Evolutionary conservation across 495 filamentous ascomycete species (phyloP).

Genomic region (Beverwykella pulmonaria): DNA sequence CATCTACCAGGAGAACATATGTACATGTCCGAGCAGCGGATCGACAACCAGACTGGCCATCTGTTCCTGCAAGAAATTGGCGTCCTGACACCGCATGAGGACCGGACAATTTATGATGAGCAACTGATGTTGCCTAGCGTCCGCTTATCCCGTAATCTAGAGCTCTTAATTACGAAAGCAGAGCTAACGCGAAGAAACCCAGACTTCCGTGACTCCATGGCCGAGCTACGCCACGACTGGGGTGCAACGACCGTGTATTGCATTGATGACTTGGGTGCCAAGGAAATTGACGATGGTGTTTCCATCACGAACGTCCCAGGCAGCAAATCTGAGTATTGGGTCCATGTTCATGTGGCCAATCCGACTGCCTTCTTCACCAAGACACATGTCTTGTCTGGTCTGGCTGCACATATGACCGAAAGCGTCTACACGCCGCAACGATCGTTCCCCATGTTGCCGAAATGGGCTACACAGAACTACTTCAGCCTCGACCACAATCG

Average conservation of each 20-base stretch:
- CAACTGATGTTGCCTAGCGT: slow-evolving; percentile 61
- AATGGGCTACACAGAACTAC: slow-evolving; percentile 55
- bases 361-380: slow-evolving; percentile 77
- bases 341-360: slow-evolving; percentile 91
- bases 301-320: slow-evolving; percentile 69
- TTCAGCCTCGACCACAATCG: slow-evolving; percentile 71
- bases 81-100: slow-evolving; percentile 78
- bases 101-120: slow-evolving; percentile 63
- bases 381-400: slow-evolving; percentile 59
- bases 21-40: too few relatives aligned
- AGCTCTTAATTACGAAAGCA: slow-evolving; percentile 36
- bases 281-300: slow-evolving; percentile 88
- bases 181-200: slow-evolving; percentile 24
- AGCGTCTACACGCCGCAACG: slow-evolving; percentile 77
- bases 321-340: slow-evolving; percentile 61
- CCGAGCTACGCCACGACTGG: slow-evolving; percentile 69
- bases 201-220: slow-evolving; percentile 56
- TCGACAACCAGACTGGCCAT: slow-evolving; percentile 49
- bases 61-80: slow-evolving; percentile 86
- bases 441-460: slow-evolving; percentile 73
- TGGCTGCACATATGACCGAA: slow-evolving; percentile 64
- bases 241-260: slow-evolving; percentile 72
- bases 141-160: slow-evolving; percentile 39
- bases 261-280: slow-evolving; percentile 70
- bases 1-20: background rate